phyloP scores from a whole-genome alignment of 805 yeast species.

The Candida stauntonica region DNA sequence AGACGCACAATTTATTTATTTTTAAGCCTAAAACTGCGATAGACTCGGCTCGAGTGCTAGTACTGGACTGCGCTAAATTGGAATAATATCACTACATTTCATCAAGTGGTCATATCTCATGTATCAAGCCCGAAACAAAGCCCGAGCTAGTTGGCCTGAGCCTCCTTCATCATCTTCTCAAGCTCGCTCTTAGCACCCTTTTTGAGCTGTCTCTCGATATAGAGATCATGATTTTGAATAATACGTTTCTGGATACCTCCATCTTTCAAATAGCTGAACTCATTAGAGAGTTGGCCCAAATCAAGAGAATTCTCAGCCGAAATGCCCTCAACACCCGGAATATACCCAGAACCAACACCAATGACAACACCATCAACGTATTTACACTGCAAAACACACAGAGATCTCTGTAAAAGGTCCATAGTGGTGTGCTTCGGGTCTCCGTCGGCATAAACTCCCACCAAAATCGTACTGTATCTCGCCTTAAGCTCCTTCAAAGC shows the following conservation, averaged over 20 bases:
- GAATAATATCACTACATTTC: no score
- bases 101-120: no score
- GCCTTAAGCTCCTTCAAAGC: conserved; percentile 49
- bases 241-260: conserved; percentile 75
- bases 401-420: conserved; percentile 79
- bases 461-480: conserved; percentile 42
- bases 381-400: conserved; percentile 84
- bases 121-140: no score
- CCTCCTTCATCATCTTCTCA: conserved; percentile 32
- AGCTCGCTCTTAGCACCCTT: conserved; percentile 76
- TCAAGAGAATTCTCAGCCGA: no score
- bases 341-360: no score
- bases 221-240: conserved; percentile 57
- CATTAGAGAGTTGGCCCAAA: no score
- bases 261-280: conserved; percentile 61
- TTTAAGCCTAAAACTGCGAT: no score
- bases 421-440: conserved; percentile 67
- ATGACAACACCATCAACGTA: conserved; percentile 77
- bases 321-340: no score
- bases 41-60: no score
- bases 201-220: conserved; percentile 80
- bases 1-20: no score
- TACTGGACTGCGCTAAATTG: no score
- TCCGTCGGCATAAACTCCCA: conserved; percentile 71
- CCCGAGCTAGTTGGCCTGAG: no score